Evolutionary conservation across 148 eudicot genomes (phyloP).

Genomic region (Chenopodium suecicum): DNA sequence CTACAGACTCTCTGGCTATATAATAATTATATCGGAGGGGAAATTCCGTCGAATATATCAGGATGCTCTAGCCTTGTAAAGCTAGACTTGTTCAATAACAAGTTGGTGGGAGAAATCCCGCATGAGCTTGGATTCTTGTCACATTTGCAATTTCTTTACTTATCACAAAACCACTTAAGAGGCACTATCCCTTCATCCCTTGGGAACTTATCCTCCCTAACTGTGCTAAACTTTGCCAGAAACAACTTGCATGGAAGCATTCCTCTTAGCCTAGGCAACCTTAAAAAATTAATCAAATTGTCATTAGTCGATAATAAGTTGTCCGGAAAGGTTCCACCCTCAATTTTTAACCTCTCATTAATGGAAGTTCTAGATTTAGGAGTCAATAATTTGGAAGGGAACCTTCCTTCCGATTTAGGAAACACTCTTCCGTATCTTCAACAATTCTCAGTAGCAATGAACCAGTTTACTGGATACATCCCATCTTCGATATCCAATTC

Average conservation of each 20-base stretch:
- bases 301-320: slow-evolving; percentile 3
- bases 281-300: background rate
- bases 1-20: background rate
- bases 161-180: slow-evolving; percentile 3
- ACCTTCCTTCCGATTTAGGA: slow-evolving; percentile 21
- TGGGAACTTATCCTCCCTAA: slow-evolving; percentile 22
- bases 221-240: background rate
- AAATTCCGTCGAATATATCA: slow-evolving; percentile 15
- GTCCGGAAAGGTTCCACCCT: slow-evolving; percentile 21
- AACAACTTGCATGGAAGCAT: slow-evolving; percentile 21
- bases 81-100: slow-evolving; percentile 17
- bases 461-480: slow-evolving; percentile 15
- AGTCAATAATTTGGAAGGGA: slow-evolving; percentile 18
- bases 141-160: background rate
- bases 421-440: slow-evolving; percentile 9
- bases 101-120: slow-evolving; percentile 29
- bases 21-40: slow-evolving; percentile 13
- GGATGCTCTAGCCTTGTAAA: background rate
- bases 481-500: slow-evolving; percentile 22
- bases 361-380: background rate
- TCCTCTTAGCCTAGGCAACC: slow-evolving; percentile 15
- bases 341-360: slow-evolving; percentile 22
- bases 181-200: slow-evolving; percentile 18
- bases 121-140: slow-evolving; percentile 14
- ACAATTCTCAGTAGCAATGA: background rate